phyloP scores from a whole-genome alignment of 1,284 basidiomycete species.

The Ustanciosporium gigantosporum region DNA sequence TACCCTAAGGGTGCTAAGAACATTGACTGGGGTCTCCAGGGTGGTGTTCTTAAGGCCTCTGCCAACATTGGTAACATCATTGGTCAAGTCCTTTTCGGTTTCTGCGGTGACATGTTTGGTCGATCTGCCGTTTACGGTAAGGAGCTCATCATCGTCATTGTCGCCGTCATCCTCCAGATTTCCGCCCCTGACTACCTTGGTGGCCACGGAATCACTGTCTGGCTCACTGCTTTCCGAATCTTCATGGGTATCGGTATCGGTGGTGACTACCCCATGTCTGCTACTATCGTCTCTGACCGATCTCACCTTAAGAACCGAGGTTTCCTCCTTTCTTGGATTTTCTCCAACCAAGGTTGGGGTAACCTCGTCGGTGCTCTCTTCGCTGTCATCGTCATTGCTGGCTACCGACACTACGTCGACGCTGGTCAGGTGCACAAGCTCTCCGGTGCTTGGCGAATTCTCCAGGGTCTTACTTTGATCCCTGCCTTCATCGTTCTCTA shows the following conservation, averaged over 20 bases:
- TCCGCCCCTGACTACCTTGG: conserved; percentile 51
- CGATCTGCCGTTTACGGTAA: conserved; percentile 58
- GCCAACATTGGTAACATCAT: conserved; percentile 58
- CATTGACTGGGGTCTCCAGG: conserved; percentile 55
- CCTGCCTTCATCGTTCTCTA: conserved; percentile 62
- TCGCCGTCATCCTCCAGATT: conserved; percentile 56
- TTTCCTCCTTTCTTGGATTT: conserved; percentile 60
- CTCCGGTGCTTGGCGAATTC: conserved; percentile 54
- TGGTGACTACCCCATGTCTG: conserved; percentile 79
- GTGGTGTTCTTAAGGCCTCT: conserved; percentile 56
- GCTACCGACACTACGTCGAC: conserved; percentile 67
- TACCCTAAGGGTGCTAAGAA: conserved; percentile 43
- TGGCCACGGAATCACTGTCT: conserved; percentile 53
- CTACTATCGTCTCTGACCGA: conserved; percentile 59
- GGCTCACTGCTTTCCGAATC: conserved; percentile 52
- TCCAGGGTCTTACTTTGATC: conserved; percentile 59
- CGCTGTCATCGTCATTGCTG: conserved; percentile 70
- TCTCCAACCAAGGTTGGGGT: conserved; percentile 61
- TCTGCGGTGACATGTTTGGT: conserved; percentile 56
- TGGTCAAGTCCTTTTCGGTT: conserved; percentile 54
- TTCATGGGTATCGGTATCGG: conserved; percentile 66
- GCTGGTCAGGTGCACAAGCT: conserved; percentile 49
- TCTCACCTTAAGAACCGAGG: conserved; percentile 51
- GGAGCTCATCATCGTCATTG: conserved; percentile 54
- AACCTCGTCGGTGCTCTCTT: conserved; percentile 67